These are phyloP conservation scores for Aechmea fasciata DNA, from an alignment of 176 grass and related monocot species.

Conservation along the genomic window DNA sequence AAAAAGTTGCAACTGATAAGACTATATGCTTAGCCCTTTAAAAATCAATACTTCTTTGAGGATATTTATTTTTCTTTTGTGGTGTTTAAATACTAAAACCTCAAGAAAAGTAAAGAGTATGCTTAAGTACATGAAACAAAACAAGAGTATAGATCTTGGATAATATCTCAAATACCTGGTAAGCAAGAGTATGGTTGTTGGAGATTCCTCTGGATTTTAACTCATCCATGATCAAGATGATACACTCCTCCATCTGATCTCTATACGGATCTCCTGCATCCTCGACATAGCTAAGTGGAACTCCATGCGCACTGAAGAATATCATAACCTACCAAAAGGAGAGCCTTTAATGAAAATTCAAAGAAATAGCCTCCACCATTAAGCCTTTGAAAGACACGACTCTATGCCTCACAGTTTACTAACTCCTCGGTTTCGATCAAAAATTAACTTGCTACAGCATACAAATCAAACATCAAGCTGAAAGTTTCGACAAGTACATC, in stretches of 20 bases:
- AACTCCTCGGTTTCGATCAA: too few relatives aligned
- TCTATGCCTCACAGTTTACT: too few relatives aligned
- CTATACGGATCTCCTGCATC: slow-evolving; percentile 91
- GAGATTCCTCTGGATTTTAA: slow-evolving; percentile 73
- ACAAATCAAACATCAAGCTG: neutral
- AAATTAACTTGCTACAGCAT: too few relatives aligned
- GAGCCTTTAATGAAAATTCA: slow-evolving; percentile 21
- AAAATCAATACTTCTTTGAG: neutral
- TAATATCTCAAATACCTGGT: slow-evolving; percentile 44
- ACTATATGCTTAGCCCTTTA: neutral
- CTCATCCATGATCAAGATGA: slow-evolving; percentile 84
- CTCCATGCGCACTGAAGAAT: slow-evolving; percentile 98
- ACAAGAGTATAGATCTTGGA: neutral
- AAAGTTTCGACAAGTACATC: neutral
- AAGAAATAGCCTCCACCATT: neutral
- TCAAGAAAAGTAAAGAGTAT: neutral
- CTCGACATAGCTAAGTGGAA: slow-evolving; percentile 83
- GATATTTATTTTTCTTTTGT: neutral
- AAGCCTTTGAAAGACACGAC: neutral
- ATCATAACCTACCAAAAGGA: slow-evolving; percentile 66
- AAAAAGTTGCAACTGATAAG: slow-evolving; percentile 18
- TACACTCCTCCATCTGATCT: slow-evolving; percentile 97
- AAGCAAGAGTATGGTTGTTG: slow-evolving; percentile 77
- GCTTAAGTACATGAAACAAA: too few relatives aligned
- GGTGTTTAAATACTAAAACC: neutral